Evolutionary conservation across 768 basidiomycete species (phyloP).

Genomic region (Rhodotorula taiwanensis): DNA sequence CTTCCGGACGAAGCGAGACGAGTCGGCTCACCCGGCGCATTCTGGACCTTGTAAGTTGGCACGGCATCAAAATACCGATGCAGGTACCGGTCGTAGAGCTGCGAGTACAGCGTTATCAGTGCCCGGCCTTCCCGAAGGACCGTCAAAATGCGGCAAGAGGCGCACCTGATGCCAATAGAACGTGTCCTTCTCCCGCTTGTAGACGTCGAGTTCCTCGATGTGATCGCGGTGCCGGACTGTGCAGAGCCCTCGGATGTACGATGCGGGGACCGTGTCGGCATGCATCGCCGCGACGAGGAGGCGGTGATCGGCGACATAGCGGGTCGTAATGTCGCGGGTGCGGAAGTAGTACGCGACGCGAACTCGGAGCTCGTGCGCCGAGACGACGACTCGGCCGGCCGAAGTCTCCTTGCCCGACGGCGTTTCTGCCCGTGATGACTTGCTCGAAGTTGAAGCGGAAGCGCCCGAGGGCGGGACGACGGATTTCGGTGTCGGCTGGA

Average conservation of each 20-base stretch:
- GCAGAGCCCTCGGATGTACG: slow-evolving; percentile 85
- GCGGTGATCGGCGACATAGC: slow-evolving; percentile 72
- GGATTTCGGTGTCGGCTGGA: slow-evolving; percentile 54
- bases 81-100: slow-evolving; percentile 91
- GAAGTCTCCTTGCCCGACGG: neutral
- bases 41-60: slow-evolving; percentile 72
- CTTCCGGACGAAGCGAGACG: slow-evolving; percentile 13
- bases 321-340: slow-evolving; percentile 88
- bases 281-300: slow-evolving; percentile 91
- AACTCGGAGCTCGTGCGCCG: slow-evolving; percentile 52
- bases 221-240: slow-evolving; percentile 91
- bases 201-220: slow-evolving; percentile 64
- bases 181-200: slow-evolving; percentile 88
- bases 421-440: too few relatives aligned
- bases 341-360: slow-evolving; percentile 95
- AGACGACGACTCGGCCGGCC: neutral
- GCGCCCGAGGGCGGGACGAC: neutral
- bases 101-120: rapidly evolving
- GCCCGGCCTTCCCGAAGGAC: rapidly evolving
- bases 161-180: slow-evolving; percentile 80
- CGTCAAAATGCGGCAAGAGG: neutral
- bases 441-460: neutral
- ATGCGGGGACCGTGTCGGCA: slow-evolving; percentile 90
- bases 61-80: slow-evolving; percentile 97
- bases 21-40: slow-evolving; percentile 58